A percentile compares a stretch with the other conserved stretches of the same genome.
These are phyloP conservation scores for Quercus cerris DNA, from an alignment of 306 rosid species.

Conservation along the genomic window DNA sequence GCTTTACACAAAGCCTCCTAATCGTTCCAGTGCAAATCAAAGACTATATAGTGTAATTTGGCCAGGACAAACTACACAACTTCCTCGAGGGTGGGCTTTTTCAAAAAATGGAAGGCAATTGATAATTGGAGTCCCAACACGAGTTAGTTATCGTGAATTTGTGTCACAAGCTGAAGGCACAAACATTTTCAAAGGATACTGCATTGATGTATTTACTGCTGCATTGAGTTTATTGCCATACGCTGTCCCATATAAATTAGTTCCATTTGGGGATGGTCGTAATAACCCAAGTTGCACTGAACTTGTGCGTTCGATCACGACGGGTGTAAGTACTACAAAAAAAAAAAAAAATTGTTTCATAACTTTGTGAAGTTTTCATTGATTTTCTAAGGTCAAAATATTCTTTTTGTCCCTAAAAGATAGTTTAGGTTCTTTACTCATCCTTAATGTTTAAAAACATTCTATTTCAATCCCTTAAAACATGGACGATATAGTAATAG, in stretches of 20 bases:
- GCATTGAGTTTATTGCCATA: conserved; percentile 71
- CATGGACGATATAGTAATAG: too few relatives aligned
- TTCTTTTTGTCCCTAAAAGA: too few relatives aligned
- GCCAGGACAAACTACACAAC: conserved; percentile 70
- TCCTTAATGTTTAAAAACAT: too few relatives aligned
- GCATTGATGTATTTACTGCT: conserved; percentile 81
- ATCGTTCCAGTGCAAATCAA: conserved; percentile 37
- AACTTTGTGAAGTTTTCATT: conserved; percentile 19
- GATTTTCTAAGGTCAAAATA: background rate
- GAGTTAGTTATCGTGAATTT: conserved; percentile 61
- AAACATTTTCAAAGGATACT: conserved; percentile 67
- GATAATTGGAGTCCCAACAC: conserved; percentile 64
- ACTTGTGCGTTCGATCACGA: conserved; percentile 55
- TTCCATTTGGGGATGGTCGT: conserved; percentile 34
- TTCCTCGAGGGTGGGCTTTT: conserved; percentile 95
- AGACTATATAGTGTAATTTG: conserved; percentile 51
- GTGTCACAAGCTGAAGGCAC: conserved; percentile 43
- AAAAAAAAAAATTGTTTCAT: background rate
- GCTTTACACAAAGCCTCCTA: conserved; percentile 41
- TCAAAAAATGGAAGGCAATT: conserved; percentile 73
- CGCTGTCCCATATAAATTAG: conserved; percentile 67
- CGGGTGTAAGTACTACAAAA: conserved; percentile 58
- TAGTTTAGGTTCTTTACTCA: too few relatives aligned
- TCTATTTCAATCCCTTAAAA: too few relatives aligned
- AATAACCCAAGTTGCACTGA: conserved; percentile 34